These are phyloP conservation scores for Fusarium sp. DNA, from an alignment of 2,329 filamentous ascomycete species.

Conservation along the genomic window DNA sequence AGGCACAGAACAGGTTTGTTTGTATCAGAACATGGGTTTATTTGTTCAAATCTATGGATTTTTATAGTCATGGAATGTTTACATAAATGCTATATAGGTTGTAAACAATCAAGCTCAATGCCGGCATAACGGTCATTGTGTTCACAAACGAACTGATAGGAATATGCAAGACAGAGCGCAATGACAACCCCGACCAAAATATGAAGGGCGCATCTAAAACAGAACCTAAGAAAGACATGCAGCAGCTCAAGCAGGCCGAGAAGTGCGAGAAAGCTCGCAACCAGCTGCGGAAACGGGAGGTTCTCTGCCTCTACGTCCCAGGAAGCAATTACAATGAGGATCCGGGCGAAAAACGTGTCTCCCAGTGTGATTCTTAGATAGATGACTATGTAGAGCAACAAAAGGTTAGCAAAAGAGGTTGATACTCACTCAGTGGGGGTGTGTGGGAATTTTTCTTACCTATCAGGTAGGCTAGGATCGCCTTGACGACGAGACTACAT, in stretches of 20 bases:
- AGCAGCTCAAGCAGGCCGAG: neutral
- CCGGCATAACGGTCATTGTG: neutral
- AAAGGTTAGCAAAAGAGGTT: neutral
- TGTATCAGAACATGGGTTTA: conserved; percentile 1
- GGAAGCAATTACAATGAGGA: neutral
- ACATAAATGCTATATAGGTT: too few species aligned
- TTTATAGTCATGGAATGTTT: too few species aligned
- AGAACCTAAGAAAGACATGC: neutral
- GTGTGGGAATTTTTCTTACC: neutral
- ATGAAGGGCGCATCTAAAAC: neutral
- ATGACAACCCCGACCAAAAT: neutral
- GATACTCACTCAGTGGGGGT: too few species aligned
- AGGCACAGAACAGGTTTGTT: neutral
- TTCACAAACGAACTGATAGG: neutral
- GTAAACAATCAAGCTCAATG: neutral
- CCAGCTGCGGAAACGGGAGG: neutral
- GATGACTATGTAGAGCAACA: neutral
- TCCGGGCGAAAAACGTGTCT: neutral
- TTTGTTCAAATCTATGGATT: neutral
- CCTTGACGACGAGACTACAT: too few species aligned
- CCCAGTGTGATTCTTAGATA: neutral
- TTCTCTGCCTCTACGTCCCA: neutral
- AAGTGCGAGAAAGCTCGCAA: neutral
- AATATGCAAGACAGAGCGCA: neutral
- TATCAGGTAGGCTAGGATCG: neutral